phyloP scores from a whole-genome alignment of 2,329 filamentous ascomycete species.

The Massarina eburnea region DNA sequence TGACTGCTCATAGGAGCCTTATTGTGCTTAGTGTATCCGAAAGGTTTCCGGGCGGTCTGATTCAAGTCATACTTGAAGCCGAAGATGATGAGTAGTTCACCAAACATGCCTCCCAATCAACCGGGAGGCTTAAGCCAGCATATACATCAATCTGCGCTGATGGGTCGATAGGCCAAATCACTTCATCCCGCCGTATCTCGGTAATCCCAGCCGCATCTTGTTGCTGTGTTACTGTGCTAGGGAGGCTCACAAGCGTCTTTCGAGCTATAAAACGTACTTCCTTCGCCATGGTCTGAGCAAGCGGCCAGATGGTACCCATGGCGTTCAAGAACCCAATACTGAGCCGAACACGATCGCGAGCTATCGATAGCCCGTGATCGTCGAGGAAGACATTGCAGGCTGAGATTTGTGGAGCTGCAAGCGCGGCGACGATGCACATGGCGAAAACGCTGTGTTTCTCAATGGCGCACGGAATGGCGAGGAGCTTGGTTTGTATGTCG shows the following conservation, averaged over 20 bases:
- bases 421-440: slow-evolving; percentile 30
- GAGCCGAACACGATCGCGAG: slow-evolving; percentile 73
- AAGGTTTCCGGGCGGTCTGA: too few species aligned
- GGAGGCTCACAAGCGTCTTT: slow-evolving; percentile 55
- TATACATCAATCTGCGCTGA: slow-evolving; percentile 36
- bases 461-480: slow-evolving; percentile 71
- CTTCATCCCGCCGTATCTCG: slow-evolving; percentile 32
- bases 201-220: slow-evolving; percentile 18
- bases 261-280: slow-evolving; percentile 76
- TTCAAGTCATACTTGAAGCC: slow-evolving; percentile 12
- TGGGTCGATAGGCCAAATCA: slow-evolving; percentile 32
- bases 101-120: slow-evolving; percentile 20
- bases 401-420: slow-evolving; percentile 51
- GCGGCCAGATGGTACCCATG: slow-evolving; percentile 69
- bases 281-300: slow-evolving; percentile 67
- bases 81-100: slow-evolving; percentile 15
- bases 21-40: too few species aligned
- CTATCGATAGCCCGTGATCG: slow-evolving; percentile 62
- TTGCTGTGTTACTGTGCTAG: slow-evolving; percentile 11
- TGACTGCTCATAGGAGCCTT: too few species aligned
- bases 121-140: slow-evolving; percentile 28
- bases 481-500: slow-evolving; percentile 72
- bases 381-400: slow-evolving; percentile 59
- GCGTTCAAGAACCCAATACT: slow-evolving; percentile 74
- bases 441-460: slow-evolving; percentile 62